A percentile compares a stretch with the other conserved stretches of the same genome.
These are phyloP conservation scores for Trichodelitschia bisporula DNA, from an alignment of 495 filamentous ascomycete genomes.

Conservation along the genomic window DNA sequence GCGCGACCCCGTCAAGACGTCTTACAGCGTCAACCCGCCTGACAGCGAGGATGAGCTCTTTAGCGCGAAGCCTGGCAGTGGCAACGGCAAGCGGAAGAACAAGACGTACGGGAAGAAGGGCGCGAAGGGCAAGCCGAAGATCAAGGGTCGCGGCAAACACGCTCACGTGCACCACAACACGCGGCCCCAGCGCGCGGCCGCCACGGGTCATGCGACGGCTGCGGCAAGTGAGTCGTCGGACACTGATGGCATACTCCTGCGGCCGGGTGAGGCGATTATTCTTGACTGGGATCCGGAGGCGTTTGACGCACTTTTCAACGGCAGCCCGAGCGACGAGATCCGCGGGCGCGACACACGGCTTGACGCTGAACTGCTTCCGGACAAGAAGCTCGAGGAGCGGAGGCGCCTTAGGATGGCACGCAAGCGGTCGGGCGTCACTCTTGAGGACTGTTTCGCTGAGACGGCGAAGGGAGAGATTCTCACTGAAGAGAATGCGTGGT, in stretches of 20 bases:
- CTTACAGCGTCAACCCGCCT: neutral
- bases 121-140: no score
- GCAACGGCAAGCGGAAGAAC: neutral
- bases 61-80: neutral
- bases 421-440: conserved; percentile 45
- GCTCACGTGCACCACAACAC: no score
- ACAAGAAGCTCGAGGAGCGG: conserved; percentile 38
- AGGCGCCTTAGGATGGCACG: conserved; percentile 32
- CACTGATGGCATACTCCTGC: conserved; percentile 38
- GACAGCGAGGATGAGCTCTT: neutral
- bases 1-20: no score
- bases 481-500: conserved; percentile 89
- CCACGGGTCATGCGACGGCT: no score
- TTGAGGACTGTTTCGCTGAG: conserved; percentile 83
- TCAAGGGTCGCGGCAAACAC: no score
- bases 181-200: no score
- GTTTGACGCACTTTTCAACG: conserved; percentile 45
- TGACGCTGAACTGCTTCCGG: conserved; percentile 26
- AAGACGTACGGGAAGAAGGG: no score
- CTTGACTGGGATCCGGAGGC: conserved; percentile 54
- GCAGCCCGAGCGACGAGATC: conserved; percentile 17
- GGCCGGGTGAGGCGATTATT: conserved; percentile 56
- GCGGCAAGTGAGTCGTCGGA: no score
- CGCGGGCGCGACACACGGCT: conserved; percentile 29
- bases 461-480: conserved; percentile 84